A percentile compares a stretch with the other conserved stretches of the same genome.
phyloP scores from a whole-genome alignment of 176 grass and related monocot genomes.

The Triticum monococcum region DNA sequence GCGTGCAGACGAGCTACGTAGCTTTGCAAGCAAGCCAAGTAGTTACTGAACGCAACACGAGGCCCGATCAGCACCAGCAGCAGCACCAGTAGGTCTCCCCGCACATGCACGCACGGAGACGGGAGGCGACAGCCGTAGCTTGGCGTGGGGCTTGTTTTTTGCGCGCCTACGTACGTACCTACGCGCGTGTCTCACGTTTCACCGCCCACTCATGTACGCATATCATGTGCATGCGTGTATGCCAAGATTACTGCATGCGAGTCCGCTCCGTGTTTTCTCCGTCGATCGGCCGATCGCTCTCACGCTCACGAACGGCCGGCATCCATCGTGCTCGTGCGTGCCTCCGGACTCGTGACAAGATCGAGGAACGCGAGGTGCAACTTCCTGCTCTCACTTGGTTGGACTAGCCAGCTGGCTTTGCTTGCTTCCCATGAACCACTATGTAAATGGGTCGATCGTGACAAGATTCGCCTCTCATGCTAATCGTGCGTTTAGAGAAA shows the following conservation, averaged over 20 bases:
- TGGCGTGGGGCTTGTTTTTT: not conserved
- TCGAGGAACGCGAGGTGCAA: not conserved
- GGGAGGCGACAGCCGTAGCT: not conserved
- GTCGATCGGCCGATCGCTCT: not conserved
- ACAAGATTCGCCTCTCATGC: not conserved
- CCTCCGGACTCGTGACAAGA: not conserved
- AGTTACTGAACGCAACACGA: conserved; percentile 30
- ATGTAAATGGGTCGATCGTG: not conserved
- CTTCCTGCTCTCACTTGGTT: conserved; percentile 6
- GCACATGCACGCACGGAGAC: not conserved
- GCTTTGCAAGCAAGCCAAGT: conserved; percentile 49
- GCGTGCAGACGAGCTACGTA: conserved; percentile 30
- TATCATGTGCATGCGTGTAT: not conserved
- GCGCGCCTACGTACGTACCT: not conserved
- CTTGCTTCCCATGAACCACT: not conserved
- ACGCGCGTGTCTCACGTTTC: not conserved
- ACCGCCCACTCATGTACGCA: not conserved
- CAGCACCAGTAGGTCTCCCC: not conserved
- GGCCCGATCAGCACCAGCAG: not conserved
- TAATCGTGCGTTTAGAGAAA: not conserved
- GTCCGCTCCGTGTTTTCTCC: not conserved
- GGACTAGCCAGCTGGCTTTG: not conserved
- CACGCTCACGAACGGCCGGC: not conserved
- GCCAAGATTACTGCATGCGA: not conserved
- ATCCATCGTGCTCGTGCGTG: not conserved